Percentiles rank a stretch among this genome's conserved stretches.
Evolutionary conservation across 495 filamentous ascomycete genomes (phyloP).

Genomic region (Lasiosphaeris hirsuta): DNA sequence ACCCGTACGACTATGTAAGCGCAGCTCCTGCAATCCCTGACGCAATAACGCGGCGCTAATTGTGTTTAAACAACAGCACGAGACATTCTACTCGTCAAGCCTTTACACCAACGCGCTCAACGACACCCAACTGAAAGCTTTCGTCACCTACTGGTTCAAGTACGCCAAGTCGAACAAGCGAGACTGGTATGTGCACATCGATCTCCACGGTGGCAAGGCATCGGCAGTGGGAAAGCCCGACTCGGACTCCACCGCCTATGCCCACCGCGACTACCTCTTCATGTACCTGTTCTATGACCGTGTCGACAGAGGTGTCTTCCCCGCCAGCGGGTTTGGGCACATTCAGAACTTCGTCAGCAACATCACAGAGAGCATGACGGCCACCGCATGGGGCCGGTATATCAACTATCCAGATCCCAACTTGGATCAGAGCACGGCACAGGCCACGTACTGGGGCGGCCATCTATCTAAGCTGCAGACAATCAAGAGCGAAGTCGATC

Average conservation of each 20-base stretch:
- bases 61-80: constrained; percentile 31
- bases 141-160: constrained; percentile 44
- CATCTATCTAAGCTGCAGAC: constrained; percentile 51
- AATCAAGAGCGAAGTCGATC: constrained; percentile 58
- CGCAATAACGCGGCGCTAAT: no score
- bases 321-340: constrained; percentile 30
- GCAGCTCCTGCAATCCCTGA: neutral
- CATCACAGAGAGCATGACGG: constrained; percentile 29
- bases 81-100: constrained; percentile 43
- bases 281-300: constrained; percentile 45
- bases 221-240: constrained; percentile 35
- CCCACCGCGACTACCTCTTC: constrained; percentile 44
- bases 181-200: constrained; percentile 47
- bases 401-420: constrained; percentile 46
- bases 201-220: constrained; percentile 44
- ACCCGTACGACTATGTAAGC: constrained; percentile 26
- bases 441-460: constrained; percentile 50
- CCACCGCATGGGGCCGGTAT: constrained; percentile 40
- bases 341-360: constrained; percentile 38
- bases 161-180: constrained; percentile 38
- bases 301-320: constrained; percentile 30
- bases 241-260: constrained; percentile 34
- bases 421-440: constrained; percentile 35
- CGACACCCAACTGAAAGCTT: constrained; percentile 32
- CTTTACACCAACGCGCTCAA: constrained; percentile 36